Percentiles rank a stretch among this genome's conserved stretches.
Conservation (phyloP, 495 filamentous ascomycete species). For the Pyrenula aspistea region DNA sequence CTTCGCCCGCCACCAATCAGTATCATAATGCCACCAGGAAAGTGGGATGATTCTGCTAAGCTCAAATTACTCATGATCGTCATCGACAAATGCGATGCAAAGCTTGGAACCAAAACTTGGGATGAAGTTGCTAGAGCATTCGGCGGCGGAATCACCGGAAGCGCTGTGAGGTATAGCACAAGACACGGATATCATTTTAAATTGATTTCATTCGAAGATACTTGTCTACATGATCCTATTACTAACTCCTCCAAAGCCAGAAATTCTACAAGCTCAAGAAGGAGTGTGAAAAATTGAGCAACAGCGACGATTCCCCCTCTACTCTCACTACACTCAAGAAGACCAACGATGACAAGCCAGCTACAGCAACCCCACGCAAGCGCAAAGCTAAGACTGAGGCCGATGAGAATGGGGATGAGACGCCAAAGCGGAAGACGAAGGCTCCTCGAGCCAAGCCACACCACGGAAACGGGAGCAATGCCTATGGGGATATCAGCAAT, state of each 20-base stretch:
- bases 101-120: background rate
- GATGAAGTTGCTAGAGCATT: background rate
- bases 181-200: no score
- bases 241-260: background rate
- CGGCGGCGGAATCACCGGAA: background rate
- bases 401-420: slow-evolving; percentile 3
- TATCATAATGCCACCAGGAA: background rate
- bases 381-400: background rate
- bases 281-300: background rate
- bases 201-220: background rate
- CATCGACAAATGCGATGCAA: slow-evolving; percentile 19
- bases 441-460: slow-evolving; percentile 12
- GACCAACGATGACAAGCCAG: no score
- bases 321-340: no score
- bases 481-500: no score
- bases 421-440: slow-evolving; percentile 18
- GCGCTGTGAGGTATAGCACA: slow-evolving; percentile 1
- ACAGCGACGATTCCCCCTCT: background rate
- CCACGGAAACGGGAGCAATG: slow-evolving; percentile 22
- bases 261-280: slow-evolving; percentile 1
- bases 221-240: background rate
- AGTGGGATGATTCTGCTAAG: slow-evolving; percentile 57
- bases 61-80: slow-evolving; percentile 75
- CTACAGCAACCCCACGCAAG: background rate
- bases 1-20: background rate